A percentile compares a stretch with the other conserved stretches of the same genome.
phyloP scores from a whole-genome alignment of 371 early-diverging fungal species.

The Syncephalastrum contaminatum region DNA sequence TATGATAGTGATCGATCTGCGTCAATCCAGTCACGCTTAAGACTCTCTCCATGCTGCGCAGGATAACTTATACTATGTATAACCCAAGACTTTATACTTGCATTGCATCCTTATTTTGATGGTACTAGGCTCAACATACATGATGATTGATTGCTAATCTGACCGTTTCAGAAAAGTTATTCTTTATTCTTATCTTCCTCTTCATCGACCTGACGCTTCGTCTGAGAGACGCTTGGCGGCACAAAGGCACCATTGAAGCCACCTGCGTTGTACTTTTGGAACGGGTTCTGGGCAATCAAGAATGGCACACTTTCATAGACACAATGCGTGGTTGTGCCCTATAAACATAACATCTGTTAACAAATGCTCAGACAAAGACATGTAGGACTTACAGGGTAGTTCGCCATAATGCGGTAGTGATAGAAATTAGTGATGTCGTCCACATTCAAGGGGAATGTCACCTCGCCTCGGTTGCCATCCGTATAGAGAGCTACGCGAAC shows the following conservation, averaged over 20 bases:
- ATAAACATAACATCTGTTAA: not conserved
- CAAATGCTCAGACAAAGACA: no score
- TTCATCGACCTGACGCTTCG: no score
- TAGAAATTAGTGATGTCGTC: slow-evolving; percentile 22
- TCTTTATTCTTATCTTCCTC: no score
- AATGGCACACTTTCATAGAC: slow-evolving; percentile 31
- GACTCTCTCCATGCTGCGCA: no score
- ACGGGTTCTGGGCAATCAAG: slow-evolving; percentile 25
- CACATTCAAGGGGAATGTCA: slow-evolving; percentile 19
- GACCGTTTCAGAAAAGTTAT: no score
- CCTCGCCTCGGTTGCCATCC: slow-evolving; percentile 18
- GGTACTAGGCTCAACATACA: no score
- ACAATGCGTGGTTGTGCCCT: slow-evolving; percentile 26
- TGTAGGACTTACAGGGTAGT: slow-evolving; percentile 20
- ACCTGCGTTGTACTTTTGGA: slow-evolving; percentile 12
- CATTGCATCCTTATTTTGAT: no score
- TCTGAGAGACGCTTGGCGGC: not conserved
- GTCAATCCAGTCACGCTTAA: no score
- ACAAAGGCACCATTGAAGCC: slow-evolving; percentile 11
- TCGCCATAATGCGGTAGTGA: slow-evolving; percentile 36
- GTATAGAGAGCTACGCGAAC: slow-evolving; percentile 18
- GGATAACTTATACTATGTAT: no score
- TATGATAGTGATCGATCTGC: no score
- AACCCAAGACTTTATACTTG: no score
- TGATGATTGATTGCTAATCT: no score